A percentile compares a stretch with the other conserved stretches of the same genome.
Conservation (phyloP, 495 filamentous ascomycete species). For the Podospora conica region DNA sequence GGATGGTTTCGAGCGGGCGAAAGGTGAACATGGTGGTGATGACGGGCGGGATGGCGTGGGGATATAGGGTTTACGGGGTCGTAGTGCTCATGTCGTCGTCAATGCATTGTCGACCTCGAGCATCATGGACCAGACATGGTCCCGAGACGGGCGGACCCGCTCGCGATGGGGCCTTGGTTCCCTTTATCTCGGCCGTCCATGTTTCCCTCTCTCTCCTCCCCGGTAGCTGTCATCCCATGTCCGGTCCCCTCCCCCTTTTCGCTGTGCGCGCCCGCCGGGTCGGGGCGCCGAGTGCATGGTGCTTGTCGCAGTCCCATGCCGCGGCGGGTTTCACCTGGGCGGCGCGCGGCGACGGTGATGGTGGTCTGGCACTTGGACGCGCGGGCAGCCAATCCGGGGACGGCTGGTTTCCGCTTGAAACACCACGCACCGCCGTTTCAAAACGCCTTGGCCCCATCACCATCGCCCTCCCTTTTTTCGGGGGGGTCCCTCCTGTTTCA, state of each 20-base stretch:
- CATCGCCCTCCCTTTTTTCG: neutral
- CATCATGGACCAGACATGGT: neutral
- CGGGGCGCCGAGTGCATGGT: neutral
- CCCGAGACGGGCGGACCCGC: neutral
- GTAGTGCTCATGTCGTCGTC: neutral
- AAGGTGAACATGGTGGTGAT: constrained; percentile 2
- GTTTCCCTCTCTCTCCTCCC: neutral
- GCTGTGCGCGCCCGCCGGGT: too few species aligned
- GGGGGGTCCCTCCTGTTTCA: neutral
- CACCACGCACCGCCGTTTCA: constrained; percentile 2
- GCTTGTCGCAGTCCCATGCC: neutral
- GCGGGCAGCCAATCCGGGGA: neutral
- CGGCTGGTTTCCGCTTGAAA: neutral
- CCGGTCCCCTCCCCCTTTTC: neutral
- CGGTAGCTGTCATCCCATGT: neutral
- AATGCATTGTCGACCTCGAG: too few species aligned
- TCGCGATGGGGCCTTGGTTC: neutral
- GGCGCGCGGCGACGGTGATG: neutral
- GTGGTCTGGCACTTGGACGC: neutral
- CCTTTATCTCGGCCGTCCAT: neutral
- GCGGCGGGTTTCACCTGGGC: constrained; percentile 3
- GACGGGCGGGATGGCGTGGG: neutral
- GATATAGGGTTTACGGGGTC: neutral
- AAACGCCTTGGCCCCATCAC: neutral
- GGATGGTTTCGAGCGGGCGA: constrained; percentile 18